Conservation (phyloP, 2,329 filamentous ascomycete genomes). For the Aspergillus ibericus region DNA sequence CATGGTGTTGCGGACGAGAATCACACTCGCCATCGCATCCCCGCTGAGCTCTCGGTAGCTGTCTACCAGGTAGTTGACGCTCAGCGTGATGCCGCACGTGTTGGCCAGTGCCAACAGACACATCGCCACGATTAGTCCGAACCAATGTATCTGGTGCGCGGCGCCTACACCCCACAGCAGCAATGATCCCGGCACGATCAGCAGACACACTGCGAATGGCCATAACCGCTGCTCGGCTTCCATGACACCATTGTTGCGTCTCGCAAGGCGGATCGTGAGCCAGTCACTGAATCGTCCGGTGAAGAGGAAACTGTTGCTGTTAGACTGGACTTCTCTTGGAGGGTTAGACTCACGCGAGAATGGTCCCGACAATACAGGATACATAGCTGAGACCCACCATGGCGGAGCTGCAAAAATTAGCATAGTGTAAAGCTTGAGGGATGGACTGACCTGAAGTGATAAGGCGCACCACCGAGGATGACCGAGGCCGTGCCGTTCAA, state of each 20-base stretch:
- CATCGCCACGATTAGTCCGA: conserved; percentile 46
- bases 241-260: conserved; percentile 43
- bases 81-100: conserved; percentile 39
- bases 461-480: conserved; percentile 36
- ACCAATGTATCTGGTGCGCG: conserved; percentile 44
- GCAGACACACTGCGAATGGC: conserved; percentile 37
- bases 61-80: conserved; percentile 44
- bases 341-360: conserved; percentile 26
- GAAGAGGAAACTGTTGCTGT: conserved; percentile 33
- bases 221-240: conserved; percentile 46
- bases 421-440: neutral
- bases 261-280: conserved; percentile 39
- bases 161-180: conserved; percentile 46
- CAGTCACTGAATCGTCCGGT: conserved; percentile 43
- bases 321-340: neutral
- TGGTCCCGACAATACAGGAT: conserved; percentile 36
- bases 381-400: conserved; percentile 43
- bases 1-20: conserved; percentile 51
- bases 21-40: conserved; percentile 45
- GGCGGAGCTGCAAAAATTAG: conserved; percentile 31
- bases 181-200: conserved; percentile 36
- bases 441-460: conserved; percentile 35
- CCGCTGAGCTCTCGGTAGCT: conserved; percentile 43
- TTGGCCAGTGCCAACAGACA: conserved; percentile 43
- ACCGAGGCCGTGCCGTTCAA: conserved; percentile 42